phyloP scores from a whole-genome alignment of 192 early-diverging fungal genomes.

The Mycoemilia scoparia region DNA sequence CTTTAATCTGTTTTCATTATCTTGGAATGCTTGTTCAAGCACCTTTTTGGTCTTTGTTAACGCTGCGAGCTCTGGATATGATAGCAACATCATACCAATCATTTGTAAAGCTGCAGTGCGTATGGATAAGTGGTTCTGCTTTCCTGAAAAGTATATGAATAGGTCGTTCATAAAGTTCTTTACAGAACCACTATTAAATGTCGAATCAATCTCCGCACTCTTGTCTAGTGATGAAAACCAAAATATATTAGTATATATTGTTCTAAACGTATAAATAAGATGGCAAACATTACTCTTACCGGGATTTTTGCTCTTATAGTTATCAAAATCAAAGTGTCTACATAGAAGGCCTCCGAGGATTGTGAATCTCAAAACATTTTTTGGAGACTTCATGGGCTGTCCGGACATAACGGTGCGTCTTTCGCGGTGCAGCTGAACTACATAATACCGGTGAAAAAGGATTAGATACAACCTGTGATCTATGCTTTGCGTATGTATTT shows the following conservation, averaged over 20 bases:
- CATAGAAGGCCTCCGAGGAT: constrained; percentile 53
- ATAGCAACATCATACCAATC: constrained; percentile 52
- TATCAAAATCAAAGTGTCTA: constrained; percentile 69
- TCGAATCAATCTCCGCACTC: constrained; percentile 20
- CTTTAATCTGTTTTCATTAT: constrained; percentile 28
- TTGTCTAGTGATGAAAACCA: too few relatives aligned
- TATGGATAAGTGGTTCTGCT: constrained; percentile 12
- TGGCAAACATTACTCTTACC: constrained; percentile 1
- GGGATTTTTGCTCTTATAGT: constrained; percentile 14
- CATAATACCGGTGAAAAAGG: constrained; percentile 15
- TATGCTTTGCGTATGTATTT: background rate
- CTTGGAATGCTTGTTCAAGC: constrained; percentile 48
- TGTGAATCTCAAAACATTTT: constrained; percentile 44
- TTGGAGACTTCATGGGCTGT: constrained; percentile 9
- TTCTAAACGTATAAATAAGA: constrained; percentile 6
- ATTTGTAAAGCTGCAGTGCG: constrained; percentile 38
- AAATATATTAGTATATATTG: background rate
- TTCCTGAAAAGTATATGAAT: constrained; percentile 22
- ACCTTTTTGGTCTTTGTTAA: constrained; percentile 29
- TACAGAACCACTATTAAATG: constrained; percentile 7
- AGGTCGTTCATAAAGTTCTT: constrained; percentile 16
- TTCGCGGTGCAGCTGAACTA: constrained; percentile 33
- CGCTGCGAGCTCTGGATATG: constrained; percentile 48
- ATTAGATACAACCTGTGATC: constrained; percentile 1
- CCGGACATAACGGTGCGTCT: constrained; percentile 13